Evolutionary conservation across 1,284 basidiomycete species (phyloP), one percentile per base, ranked within the genome.

Genomic region (Ganoderma resinaceum): DNA sequence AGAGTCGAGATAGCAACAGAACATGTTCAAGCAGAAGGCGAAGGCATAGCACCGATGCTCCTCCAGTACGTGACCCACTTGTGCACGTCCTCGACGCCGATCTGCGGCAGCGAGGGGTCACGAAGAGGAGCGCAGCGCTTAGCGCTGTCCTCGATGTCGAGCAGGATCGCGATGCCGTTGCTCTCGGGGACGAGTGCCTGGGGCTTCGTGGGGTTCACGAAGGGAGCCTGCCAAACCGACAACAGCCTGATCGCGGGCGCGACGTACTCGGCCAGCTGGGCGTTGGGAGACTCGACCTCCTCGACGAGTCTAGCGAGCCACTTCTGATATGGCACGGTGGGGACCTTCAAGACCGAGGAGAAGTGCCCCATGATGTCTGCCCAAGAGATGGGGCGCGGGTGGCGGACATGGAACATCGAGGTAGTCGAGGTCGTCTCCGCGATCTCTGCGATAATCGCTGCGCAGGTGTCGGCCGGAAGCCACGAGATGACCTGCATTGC

Each of bases 401-500:
- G 71, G 2, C 60, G 69, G 18, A 75, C 66, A 46, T 75, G 73
- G 16, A 75, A 66, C 26, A 68, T 58, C 20, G 64, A 66, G 18
- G 46, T 40, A 53, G 70, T 49, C 14, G 65, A 64, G 46, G 66
- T 64, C 9, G 68, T 68, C 72, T 42, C 37, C 14, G 40, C 59
- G 59, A 76, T 73, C 49, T 77, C 76, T 37, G 74, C 61, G 38
- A 77, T 38, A 2, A 67, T 70, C 3, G 57, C 43, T 0, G 76
- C 77, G 1, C 72, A 71, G 18, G 67, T 69, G 35, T 73, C 69
- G n/a, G 66, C 60, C 4, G 74, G 67, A n/a, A 78, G 65, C 76
- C 76, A 77, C 2, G 69, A 72, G 29, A 66, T 60, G 6, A 55
- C 42, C 69, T 72, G 49, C 20, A 33, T 23, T 14, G 46, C 11